Evolutionary conservation across 1,284 basidiomycete genomes (phyloP), one percentile per base, ranked within the genome.

Genomic region (Mycena sp.): DNA sequence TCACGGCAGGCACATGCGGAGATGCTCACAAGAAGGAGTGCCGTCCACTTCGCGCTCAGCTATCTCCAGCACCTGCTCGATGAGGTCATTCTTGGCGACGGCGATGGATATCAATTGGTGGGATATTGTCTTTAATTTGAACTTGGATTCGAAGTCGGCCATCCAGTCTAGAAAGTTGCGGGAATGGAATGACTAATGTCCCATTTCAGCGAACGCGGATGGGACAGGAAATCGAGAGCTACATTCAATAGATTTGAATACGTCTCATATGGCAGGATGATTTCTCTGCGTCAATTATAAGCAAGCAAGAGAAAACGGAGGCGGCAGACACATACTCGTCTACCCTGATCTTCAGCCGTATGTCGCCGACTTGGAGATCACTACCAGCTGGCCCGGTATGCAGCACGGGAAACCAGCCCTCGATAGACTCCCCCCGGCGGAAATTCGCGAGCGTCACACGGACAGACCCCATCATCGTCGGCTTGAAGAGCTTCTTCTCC

Each of bases 321-420:
- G 30, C 7, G 45, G 30, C 30, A 53, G 32, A 54, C 65, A 86
- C 89, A 74, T 71, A 93, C 90, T 95, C 93, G 59, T 91, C 86
- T 10, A 94, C 86, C 63, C 83, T 81, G 52, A 94, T 75, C 69
- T 87, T 89, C 71, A 95, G 76, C 54, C 87, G 84, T 53, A 95
- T 76, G 67, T 94, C 92, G 32, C 93, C 93, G 6, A 87, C 83
- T 71, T 90, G 89, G 44, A 85, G 72, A 67, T 87, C 83, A 32
- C 80, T 80, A 25, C 81, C 78, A 38, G 81, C 73, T 3, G 81
- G 76, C 51, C 78, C 82, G 37, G 79, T 75, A 46, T 85, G 81
- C 57, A 91, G 76, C 17, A 93, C 85, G n/a, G 92, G 90, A 76
- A 89, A 94, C 91, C 91, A 94, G 10, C 91, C 92, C 70, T 95